These are phyloP conservation scores for Eimeria necatrix DNA, from an alignment of 169 alveolate genomes.

Conservation along the genomic window DNA sequence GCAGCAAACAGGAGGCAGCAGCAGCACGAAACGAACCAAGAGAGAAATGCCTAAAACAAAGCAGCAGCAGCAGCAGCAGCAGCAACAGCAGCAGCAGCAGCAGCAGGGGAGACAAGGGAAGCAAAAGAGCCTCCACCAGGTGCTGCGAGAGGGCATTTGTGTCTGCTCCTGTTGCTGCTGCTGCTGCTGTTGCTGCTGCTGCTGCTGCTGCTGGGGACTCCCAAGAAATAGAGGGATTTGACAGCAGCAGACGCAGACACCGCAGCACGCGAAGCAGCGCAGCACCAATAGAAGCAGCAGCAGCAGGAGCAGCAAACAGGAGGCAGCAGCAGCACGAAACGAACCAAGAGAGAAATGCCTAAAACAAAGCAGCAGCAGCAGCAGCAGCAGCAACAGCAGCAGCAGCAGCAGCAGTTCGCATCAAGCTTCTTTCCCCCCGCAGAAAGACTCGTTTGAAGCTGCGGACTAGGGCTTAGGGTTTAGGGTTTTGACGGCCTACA, in stretches of 20 bases:
- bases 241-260: conserved; percentile 15
- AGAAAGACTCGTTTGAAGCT: too few species aligned
- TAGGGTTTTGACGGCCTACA: too few species aligned
- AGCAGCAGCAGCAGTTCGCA: background rate
- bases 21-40: background rate
- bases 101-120: conserved; percentile 35
- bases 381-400: conserved; percentile 36
- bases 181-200: too few species aligned
- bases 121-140: background rate
- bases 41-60: background rate
- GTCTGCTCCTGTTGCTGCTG: conserved; percentile 29
- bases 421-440: too few species aligned
- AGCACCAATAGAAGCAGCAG: conserved; percentile 49
- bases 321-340: conserved; percentile 1
- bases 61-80: conserved; percentile 63
- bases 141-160: too few species aligned
- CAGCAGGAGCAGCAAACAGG: conserved; percentile 23
- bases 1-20: too few species aligned
- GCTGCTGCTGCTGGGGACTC: conserved; percentile 39
- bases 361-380: background rate
- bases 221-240: background rate
- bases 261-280: conserved; percentile 73
- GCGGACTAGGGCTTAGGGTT: background rate
- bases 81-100: conserved; percentile 26
- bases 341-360: conserved; percentile 45